A percentile compares a stretch with the other conserved stretches of the same genome.
phyloP scores from a whole-genome alignment of 208 protist genomes.

The Acanthamoeba healyi region DNA sequence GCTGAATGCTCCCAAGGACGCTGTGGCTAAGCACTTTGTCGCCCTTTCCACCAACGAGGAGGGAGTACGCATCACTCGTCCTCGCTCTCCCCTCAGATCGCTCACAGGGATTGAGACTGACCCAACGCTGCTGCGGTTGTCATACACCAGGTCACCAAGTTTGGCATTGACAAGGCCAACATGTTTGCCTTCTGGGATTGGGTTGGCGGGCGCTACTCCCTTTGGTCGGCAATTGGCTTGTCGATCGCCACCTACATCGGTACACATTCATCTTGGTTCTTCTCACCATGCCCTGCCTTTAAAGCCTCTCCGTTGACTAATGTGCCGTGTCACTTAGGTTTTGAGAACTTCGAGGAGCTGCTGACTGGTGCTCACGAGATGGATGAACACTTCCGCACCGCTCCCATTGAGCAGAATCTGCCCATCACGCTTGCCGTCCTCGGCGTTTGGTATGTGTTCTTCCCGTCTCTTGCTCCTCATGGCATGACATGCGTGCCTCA shows the following conservation, averaged over 20 bases:
- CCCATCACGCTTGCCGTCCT: conserved; percentile 96
- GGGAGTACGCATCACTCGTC: conserved; percentile 77
- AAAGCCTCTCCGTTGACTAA: background rate
- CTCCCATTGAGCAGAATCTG: conserved; percentile 91
- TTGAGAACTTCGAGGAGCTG: conserved; percentile 96
- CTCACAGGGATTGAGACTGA: background rate
- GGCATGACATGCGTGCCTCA: no score
- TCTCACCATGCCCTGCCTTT: no score
- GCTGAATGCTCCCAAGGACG: conserved; percentile 87
- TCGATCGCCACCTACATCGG: conserved; percentile 96
- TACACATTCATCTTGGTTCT: background rate
- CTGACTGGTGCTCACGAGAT: conserved; percentile 92
- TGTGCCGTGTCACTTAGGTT: conserved; percentile 69
- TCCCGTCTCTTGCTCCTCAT: conserved; percentile 72
- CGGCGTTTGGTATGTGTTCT: conserved; percentile 97
- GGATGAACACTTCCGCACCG: conserved; percentile 90
- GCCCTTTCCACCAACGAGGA: conserved; percentile 96
- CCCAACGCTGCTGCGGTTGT: background rate
- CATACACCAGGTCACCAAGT: conserved; percentile 86
- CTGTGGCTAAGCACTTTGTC: conserved; percentile 97
- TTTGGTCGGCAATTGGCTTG: conserved; percentile 97
- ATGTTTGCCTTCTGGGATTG: conserved; percentile 99
- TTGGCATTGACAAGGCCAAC: conserved; percentile 97
- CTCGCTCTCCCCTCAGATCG: background rate
- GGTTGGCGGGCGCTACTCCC: conserved; percentile 98